Percentiles rank a stretch among this genome's conserved stretches.
These are phyloP conservation scores for Voacanga thouarsii DNA, from an alignment of 257 asterid genomes.

Conservation along the genomic window DNA sequence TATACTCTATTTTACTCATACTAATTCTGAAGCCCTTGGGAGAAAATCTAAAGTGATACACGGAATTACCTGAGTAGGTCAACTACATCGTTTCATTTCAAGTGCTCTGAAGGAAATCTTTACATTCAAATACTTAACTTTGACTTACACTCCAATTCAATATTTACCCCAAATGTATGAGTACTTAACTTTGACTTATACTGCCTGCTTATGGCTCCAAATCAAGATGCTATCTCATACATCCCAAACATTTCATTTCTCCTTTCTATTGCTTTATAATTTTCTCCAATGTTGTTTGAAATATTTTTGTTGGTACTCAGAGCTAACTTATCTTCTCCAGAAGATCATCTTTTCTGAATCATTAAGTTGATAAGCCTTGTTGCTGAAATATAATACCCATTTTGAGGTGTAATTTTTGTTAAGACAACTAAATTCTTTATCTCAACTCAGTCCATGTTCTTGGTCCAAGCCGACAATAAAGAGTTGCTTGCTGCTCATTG, in stretches of 20 bases:
- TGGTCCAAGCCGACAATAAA: neutral
- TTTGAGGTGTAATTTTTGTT: neutral
- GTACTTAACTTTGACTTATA: too few relatives aligned
- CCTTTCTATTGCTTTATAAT: too few relatives aligned
- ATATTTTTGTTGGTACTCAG: neutral
- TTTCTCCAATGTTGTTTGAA: neutral
- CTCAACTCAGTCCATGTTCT: neutral
- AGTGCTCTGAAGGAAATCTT: neutral
- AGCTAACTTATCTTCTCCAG: neutral
- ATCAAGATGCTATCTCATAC: too few relatives aligned
- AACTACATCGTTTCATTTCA: neutral
- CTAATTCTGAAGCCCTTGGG: too few relatives aligned
- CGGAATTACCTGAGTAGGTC: neutral
- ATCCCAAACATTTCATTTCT: too few relatives aligned
- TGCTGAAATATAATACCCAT: neutral
- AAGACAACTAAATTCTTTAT: neutral
- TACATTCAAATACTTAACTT: neutral
- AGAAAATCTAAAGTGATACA: neutral
- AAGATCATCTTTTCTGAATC: neutral
- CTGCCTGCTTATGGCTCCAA: too few relatives aligned
- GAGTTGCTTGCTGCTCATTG: too few relatives aligned
- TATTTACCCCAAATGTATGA: neutral
- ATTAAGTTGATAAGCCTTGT: neutral
- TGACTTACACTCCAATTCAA: too few relatives aligned
- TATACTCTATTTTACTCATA: too few relatives aligned